Evolutionary conservation across 495 filamentous ascomycete species (phyloP), one percentile per base, ranked within the genome.

Genomic region (Diplogelasinospora grovesii): DNA sequence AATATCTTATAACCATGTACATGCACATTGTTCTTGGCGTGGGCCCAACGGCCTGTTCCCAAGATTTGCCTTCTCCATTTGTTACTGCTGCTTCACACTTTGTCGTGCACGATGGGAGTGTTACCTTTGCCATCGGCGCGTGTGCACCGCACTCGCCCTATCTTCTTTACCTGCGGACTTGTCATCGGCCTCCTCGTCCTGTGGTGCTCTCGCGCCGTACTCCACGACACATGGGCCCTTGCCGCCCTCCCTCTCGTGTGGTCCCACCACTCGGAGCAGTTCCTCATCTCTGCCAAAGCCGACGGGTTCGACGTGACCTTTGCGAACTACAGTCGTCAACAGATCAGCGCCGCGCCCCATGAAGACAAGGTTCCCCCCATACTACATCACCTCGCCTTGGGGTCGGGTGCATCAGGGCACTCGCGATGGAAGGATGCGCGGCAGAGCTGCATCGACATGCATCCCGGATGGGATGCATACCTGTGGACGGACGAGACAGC

Each of bases 231-330:
- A 14, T 50, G 41, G 37, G 54, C 55, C 5, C 56, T 65, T 13
- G 50, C 49, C 21, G 32, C 59, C 16, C 47, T 66, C 6, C 59
- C 59, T 1, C 24, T 56, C 22, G 36, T 45, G 8, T 68, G 62
- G 60, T 25, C 22, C 4, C 46, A 39, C 28, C 26, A 52, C 34
- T 36, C 52, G 26, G 22, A 45, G 1, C 23, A 14, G 2, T 65
- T 63, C 37, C 41, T 59, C 11, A 40, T 68, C 27, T 61, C 59
- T 0, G 28, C 46, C 15, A 29, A 54, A 7, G 33, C 22, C 34
- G 60, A 63, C 43, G 48, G 34, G 22, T 68, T 68, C 43, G 64
- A 68, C 45, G 22, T 68, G 10, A 63, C 50, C 6, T 68, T 68
- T 41, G 48, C 49, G n/a, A 60, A 56, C 37, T 65, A 68, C 48